phyloP scores from a whole-genome alignment of 2,329 filamentous ascomycete genomes.

The Rhynchosporium agropyri region DNA sequence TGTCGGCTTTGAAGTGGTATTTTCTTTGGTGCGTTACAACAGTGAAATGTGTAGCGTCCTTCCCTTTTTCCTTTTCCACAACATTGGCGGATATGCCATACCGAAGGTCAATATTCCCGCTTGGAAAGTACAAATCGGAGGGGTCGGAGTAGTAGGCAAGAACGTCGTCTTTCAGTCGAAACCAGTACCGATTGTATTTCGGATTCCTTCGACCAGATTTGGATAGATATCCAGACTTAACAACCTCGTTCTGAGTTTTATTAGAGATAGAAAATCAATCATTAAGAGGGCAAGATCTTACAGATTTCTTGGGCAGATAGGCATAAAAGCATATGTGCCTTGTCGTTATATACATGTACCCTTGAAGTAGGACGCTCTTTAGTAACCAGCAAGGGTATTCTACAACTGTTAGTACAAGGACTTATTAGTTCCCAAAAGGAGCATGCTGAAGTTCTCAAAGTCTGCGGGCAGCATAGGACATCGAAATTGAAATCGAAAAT shows the following conservation, averaged over 20 bases:
- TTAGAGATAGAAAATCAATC: slow-evolving; percentile 36
- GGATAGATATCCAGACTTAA: slow-evolving; percentile 84
- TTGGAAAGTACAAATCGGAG: slow-evolving; percentile 86
- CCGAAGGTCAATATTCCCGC: slow-evolving; percentile 87
- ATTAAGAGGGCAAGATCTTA: slow-evolving; percentile 47
- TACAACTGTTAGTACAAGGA: slow-evolving; percentile 40
- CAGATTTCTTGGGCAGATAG: slow-evolving; percentile 90
- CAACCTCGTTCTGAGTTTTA: slow-evolving; percentile 61
- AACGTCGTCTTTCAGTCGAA: slow-evolving; percentile 87
- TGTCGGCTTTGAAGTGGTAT: slow-evolving; percentile 89
- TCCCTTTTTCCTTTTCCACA: slow-evolving; percentile 69
- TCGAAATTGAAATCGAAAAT: background rate
- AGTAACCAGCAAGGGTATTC: slow-evolving; percentile 95
- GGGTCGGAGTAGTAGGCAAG: slow-evolving; percentile 86
- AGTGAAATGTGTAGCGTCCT: slow-evolving; percentile 75
- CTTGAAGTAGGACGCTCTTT: slow-evolving; percentile 88
- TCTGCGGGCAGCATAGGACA: background rate
- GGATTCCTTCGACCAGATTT: slow-evolving; percentile 90
- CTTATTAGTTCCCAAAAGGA: background rate
- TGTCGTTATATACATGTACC: slow-evolving; percentile 93
- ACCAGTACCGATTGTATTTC: slow-evolving; percentile 90
- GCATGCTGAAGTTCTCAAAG: background rate
- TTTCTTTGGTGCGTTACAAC: slow-evolving; percentile 81
- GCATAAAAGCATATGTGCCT: slow-evolving; percentile 97
- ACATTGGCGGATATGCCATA: slow-evolving; percentile 88